Evolutionary conservation across 805 yeast genomes (phyloP), one percentile per base, ranked within the genome.

Genomic region (Lipomyces chichibuensis): DNA sequence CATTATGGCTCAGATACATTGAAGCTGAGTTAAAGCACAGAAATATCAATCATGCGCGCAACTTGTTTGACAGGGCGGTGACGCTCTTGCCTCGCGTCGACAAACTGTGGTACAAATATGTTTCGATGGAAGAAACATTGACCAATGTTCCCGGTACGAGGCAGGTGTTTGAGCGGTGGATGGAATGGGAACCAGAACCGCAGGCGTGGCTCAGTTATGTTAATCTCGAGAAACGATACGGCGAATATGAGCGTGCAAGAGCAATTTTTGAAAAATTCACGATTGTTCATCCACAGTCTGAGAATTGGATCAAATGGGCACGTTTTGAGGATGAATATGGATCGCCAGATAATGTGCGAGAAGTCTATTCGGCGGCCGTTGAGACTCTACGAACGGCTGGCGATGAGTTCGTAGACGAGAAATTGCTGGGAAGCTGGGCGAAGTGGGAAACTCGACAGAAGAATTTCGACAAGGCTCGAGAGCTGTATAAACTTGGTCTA

Each of bases 41-140:
- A 69, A 91, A 89, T 72, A 83, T 92, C 63, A 92, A 91, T 74
- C 98, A 93, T 78, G 98, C 98, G 0, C 80, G 97, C 71, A 93
- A 94, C 75, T 73, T 95, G 33, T 79, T 94, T 37, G 92, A 92
- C 62, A 80, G 98, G 55, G 96, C 92, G 0, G 87, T 90, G 0
- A 83, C 87, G 1, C 77, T 86, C 0, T 79, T 93, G 32, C 98
- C 98, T 0, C 81, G 91, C 32, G 87, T 89, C 3, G 93, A 89
- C 73, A 93, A 93, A 75, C 78, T 94, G 25, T 94, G 98, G 98
- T 90, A 85, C 75, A 83, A 87, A 67, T 92, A 91, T 74, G 87
- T 90, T 7, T 87, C 89, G 57, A 84, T 93, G 20, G 98, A 92
- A 77, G 98, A 92, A 77, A 83, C 89, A 0, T 78, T 92, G 32